Base-by-base conservation (phyloP, 2,329 filamentous ascomycete species). In the Fusarium mexicanum region DNA sequence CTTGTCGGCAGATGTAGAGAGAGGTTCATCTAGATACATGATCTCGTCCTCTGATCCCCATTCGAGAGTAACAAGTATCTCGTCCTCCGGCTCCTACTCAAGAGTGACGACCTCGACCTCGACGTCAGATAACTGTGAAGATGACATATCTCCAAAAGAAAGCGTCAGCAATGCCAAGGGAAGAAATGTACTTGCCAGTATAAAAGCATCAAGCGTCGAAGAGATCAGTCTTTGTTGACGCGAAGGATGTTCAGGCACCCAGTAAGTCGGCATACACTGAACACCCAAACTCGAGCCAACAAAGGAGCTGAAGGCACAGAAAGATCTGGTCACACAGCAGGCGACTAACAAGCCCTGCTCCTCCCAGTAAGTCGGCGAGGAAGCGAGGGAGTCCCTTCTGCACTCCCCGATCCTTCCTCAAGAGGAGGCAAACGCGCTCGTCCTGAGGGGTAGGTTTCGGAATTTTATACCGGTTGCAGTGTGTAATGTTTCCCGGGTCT, bases 151-250 rank as follows among this genome's bases (percentile, higher is more conserved):
- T 17, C 22, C 22, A 43, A 3, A 17, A 17, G 10, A 43, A 43
- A 43, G 40, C 1, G 22, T 7, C 40, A n/a, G 22, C 41, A n/a
- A 0, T 7, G 1, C 7, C 6, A 7, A 3, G 22, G 22, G 41
- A 17, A 6, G 3, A 22, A 1, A 8, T 43, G 0, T 9, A 43
- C 41, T n/a, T n/a, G 4, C 22, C 9, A 6, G 1, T 2, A 22
- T n/a, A 3, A n/a, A 5, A n/a, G 10, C 11, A 43, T n/a, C 3
- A 17, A 43, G 2, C 3, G 41, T 43, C 41, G 8, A 43, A 43
- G 41, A 8, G 9, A 16, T n/a, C 22, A 17, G 41, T n/a, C 22
- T 43, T 43, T 43, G 6, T 43, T 43, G 14, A 43, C 22, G 14
- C 9, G 14, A 6, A 43, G 22, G 14, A 43, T 43, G 22, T 43